Conservation (phyloP, 768 basidiomycete genomes). For the Mycena indigotica region DNA sequence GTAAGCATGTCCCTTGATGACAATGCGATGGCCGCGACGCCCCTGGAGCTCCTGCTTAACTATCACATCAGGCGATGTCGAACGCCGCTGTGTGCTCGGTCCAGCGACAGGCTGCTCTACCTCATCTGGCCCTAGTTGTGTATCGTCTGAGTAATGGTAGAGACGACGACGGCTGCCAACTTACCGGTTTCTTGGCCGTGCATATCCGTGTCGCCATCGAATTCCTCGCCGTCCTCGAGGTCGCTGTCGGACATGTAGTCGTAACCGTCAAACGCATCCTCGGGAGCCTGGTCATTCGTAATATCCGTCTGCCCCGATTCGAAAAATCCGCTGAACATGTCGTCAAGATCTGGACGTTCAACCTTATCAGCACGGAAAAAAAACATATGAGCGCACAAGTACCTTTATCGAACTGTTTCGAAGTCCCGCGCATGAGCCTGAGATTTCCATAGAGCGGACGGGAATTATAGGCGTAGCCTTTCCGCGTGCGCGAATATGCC, state of each 20-base stretch:
- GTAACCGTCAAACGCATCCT: conserved; percentile 1
- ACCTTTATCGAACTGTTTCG: conserved; percentile 9
- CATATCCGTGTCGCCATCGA: no score
- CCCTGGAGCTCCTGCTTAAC: neutral
- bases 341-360: neutral
- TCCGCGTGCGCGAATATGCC: neutral
- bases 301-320: conserved; percentile 11
- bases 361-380: neutral
- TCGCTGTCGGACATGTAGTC: conserved; percentile 20
- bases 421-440: conserved; percentile 9
- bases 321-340: no score
- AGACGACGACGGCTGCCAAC: neutral
- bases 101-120: no score
- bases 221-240: conserved; percentile 7
- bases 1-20: conserved; percentile 13
- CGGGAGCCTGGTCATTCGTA: neutral
- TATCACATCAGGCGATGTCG: neutral
- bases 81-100: neutral
- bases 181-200: neutral
- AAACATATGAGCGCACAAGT: neutral
- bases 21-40: conserved; percentile 1
- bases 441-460: conserved; percentile 12
- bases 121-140: no score
- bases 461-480: neutral
- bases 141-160: neutral